Evolutionary conservation across 2,329 filamentous ascomycete species (phyloP), one percentile per base, ranked within the genome.

Genomic region (Aspergillaceae sp.): DNA sequence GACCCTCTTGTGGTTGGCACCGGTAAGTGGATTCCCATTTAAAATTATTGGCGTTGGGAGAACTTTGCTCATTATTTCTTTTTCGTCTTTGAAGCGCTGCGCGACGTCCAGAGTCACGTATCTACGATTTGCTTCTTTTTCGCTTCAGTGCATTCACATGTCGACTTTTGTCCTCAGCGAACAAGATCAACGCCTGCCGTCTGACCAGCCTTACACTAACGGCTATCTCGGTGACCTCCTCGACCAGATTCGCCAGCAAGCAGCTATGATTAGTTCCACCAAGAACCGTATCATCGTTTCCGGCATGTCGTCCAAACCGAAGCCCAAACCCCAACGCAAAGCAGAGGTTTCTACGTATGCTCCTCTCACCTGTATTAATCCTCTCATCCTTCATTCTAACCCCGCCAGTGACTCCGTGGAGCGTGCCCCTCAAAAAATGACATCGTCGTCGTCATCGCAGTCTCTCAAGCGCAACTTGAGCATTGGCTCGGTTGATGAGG

Each of bases 161-260:
- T 92, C 88, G 49, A 87, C 94, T 68, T 83, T 88, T 68, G 84
- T 84, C 68, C 77, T 96, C 54, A 84, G 80, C 74, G 88, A 94
- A 65, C 82, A 82, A 65, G 90, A 97, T 67, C 87, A 91, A 72
- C 83, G 84, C 56, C 82, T 87, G 65, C 85, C 87, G 49, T 75
- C 80, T 69, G 91, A 97, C 69, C 83, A 86, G 60, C 88, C 89
- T 56, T 97, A 96, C 75, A 92, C 84, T 77, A 88, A 86, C 78
- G 87, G 87, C 64, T 97, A 97, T 72, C 96, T 96, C 66, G 84
- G 96, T 72, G 91, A 97, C 73, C 82, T 97, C 51, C 84, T 94
- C 66, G 87, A 94, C 66, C 90, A 96, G 79, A 89, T 96, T 59
- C 81, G 83, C 65, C 80, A 87, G 65, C 94, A 95, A 79, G 90